These are phyloP conservation scores for Prototheca cutis DNA, from an alignment of 163 green algal genomes.

Conservation along the genomic window DNA sequence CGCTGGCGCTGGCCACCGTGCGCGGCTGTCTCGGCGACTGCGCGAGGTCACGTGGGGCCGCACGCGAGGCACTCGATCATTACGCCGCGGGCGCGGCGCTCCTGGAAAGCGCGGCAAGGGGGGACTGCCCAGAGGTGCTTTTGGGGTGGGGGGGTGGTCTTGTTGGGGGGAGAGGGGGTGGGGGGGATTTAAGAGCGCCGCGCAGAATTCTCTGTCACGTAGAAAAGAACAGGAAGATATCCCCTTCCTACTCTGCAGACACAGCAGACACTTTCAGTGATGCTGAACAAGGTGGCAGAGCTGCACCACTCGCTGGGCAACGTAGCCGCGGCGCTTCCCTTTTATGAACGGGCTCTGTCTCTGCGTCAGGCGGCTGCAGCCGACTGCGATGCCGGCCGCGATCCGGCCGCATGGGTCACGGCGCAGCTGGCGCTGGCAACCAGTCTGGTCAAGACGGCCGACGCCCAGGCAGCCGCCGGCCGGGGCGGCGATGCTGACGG, in stretches of 20 bases:
- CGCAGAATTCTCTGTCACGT: no score
- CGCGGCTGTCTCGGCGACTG: constrained; percentile 35
- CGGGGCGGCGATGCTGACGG: not conserved
- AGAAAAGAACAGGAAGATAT: no score
- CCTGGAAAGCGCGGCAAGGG: constrained; percentile 6
- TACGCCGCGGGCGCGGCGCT: constrained; percentile 23
- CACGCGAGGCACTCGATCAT: constrained; percentile 5
- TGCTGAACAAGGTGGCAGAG: constrained; percentile 37
- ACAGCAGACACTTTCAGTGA: constrained; percentile 21
- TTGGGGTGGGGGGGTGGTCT: not conserved
- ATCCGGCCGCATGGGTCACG: not conserved
- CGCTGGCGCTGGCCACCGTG: constrained; percentile 26
- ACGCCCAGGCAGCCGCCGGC: not conserved
- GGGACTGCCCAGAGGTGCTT: constrained; percentile 1
- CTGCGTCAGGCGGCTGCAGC: constrained; percentile 10
- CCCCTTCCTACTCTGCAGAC: constrained; percentile 3
- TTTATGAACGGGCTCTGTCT: constrained; percentile 19
- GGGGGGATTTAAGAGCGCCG: no score
- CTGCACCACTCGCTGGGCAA: constrained; percentile 20
- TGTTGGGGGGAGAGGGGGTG: not conserved
- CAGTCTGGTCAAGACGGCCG: constrained; percentile 4
- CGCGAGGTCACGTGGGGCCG: constrained; percentile 15
- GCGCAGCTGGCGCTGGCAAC: not conserved
- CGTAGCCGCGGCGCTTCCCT: constrained; percentile 10
- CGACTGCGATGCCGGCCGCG: no score